A percentile compares a stretch with the other conserved stretches of the same genome.
Evolutionary conservation across 2,329 filamentous ascomycete genomes (phyloP).

Genomic region (Arthroderma uncinatum): DNA sequence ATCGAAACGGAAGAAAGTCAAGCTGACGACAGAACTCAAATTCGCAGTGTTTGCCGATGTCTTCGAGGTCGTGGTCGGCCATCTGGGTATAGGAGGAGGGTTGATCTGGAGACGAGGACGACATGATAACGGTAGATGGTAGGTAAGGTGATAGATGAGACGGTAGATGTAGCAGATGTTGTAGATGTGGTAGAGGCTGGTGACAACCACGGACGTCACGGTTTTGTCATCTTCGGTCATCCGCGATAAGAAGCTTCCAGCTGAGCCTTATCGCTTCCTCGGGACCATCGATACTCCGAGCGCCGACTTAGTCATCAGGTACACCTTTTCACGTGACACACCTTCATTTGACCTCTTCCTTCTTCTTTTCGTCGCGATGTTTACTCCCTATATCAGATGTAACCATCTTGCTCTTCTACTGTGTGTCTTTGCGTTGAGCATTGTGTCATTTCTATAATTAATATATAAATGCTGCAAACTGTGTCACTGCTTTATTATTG

Average conservation of each 20-base stretch:
- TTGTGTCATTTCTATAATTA: no score
- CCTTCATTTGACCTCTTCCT: no score
- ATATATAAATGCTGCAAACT: no score
- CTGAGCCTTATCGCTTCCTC: neutral
- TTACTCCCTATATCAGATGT: no score
- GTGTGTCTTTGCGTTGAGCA: no score
- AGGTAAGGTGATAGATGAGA: no score
- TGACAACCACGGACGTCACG: neutral
- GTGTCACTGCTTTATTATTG: no score
- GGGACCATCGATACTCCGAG: neutral
- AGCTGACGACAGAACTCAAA: constrained; percentile 85
- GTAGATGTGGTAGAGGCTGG: no score
- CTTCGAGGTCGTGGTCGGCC: constrained; percentile 60
- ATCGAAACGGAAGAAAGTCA: constrained; percentile 90
- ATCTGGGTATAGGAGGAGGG: constrained; percentile 29
- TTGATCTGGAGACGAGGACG: constrained; percentile 5
- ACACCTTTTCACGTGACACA: no score
- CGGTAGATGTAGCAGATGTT: no score
- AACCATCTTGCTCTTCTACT: no score
- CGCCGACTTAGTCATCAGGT: neutral
- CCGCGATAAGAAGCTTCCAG: constrained; percentile 3
- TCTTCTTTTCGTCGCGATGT: no score
- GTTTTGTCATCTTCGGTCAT: constrained; percentile 4
- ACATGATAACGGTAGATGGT: constrained; percentile 2
- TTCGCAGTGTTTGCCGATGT: constrained; percentile 85